These are phyloP conservation scores for Toxicodendron radicans DNA, from an alignment of 345 rosid genomes.

Conservation along the genomic window DNA sequence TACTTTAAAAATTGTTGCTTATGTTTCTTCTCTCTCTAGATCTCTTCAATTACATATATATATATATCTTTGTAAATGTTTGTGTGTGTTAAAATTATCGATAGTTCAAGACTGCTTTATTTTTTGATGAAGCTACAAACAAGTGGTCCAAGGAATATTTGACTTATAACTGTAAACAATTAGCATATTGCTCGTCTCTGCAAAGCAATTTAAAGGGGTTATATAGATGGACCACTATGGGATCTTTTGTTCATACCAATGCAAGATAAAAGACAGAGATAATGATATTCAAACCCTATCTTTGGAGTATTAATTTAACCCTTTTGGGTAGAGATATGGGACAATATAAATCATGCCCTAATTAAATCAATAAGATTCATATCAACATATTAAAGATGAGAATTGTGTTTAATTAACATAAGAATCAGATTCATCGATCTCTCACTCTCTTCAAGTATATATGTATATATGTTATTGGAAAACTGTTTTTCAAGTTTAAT, in stretches of 20 bases:
- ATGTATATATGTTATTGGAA: no score
- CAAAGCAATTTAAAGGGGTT: slow-evolving; percentile 24
- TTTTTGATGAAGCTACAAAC: not conserved
- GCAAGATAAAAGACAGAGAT: slow-evolving; percentile 2
- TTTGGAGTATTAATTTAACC: not conserved
- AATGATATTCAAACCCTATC: slow-evolving; percentile 10
- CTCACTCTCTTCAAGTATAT: not conserved
- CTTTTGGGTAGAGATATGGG: slow-evolving; percentile 1
- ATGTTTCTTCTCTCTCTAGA: not conserved
- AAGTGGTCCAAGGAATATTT: slow-evolving; percentile 38
- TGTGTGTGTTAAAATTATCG: not conserved
- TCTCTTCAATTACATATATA: not conserved
- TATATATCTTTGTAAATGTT: no score
- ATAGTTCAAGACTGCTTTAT: slow-evolving; percentile 13
- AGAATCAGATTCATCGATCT: not conserved
- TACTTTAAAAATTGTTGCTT: not conserved
- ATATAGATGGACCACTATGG: slow-evolving; percentile 25
- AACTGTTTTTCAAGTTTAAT: no score
- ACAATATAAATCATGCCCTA: not conserved
- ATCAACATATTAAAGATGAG: slow-evolving; percentile 6
- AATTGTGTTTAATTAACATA: not conserved
- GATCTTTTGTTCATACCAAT: slow-evolving; percentile 29
- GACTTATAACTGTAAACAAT: slow-evolving; percentile 19
- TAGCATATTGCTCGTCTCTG: slow-evolving; percentile 22
- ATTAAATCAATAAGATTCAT: not conserved